Base-by-base conservation (phyloP, 2,329 filamentous ascomycete genomes). In the Penicillium sp. region DNA sequence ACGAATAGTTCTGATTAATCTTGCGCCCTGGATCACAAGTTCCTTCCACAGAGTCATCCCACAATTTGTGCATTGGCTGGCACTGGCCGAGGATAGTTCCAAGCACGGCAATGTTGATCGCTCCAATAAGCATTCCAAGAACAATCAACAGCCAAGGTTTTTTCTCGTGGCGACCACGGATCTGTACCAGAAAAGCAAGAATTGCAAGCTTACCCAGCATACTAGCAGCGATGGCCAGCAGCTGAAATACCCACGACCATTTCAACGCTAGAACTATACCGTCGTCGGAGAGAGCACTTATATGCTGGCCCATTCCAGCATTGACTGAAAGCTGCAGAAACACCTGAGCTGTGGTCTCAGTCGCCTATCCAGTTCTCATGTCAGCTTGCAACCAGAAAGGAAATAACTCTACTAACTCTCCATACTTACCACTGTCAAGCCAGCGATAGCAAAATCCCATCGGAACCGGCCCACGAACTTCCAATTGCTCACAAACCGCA, bases 231-330 rank as follows among this genome's bases (percentile, higher is more conserved):
- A 64, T 57, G n/a, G 57, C 54, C 2, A 68, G 50, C n/a, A 63
- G 40, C 31, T 62, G 60, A 14, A 60, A 62, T 5, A 66, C 58
- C 61, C 65, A 67, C 22, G 48, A 48, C 56, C 56, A 67, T 24
- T 61, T 54, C 40, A 55, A 44, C 9, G 54, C 56, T 16, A 52
- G 44, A 10, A 58, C 50, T 16, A 49, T 43, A 14, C 63, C 45
- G 1, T 16, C 13, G 13, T 39, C 13, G 1, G 40, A 49, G 0
- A 66, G 52, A 11, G 48, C 36, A 31, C 40, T n/a, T 11, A 54
- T 38, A 42, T 63, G 58, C 18, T 52, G 57, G 44, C 60, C 63
- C 45, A 64, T 48, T 7, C 65, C 65, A 10, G 48, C 57, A 39
- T 55, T 43, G 8, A 55, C 47, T 6, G 59, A 58, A 7, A 65